Evolutionary conservation across 768 basidiomycete species (phyloP).

Genomic region (Cystobasidium ongulense): DNA sequence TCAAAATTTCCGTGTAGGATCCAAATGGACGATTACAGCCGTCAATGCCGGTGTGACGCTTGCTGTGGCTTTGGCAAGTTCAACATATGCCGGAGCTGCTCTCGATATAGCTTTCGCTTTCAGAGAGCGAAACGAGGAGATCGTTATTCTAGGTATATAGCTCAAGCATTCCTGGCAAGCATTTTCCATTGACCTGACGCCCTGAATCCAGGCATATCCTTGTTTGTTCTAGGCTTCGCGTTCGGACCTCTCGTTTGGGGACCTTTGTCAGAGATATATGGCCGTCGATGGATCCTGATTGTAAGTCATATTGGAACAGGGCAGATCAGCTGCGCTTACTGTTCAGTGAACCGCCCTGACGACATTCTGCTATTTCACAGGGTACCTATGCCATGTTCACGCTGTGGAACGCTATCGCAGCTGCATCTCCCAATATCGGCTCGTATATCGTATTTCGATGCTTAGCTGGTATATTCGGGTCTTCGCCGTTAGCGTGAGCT

Average conservation of each 20-base stretch:
- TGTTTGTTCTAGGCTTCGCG: slow-evolving; percentile 34
- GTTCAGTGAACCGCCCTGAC: too few species aligned
- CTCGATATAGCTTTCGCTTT: slow-evolving; percentile 1
- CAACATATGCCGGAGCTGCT: slow-evolving; percentile 10
- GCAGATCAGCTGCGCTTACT: neutral
- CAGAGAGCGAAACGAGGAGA: neutral
- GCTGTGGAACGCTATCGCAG: slow-evolving; percentile 31
- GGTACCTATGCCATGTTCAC: slow-evolving; percentile 33
- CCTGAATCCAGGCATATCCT: neutral
- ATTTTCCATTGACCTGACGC: neutral
- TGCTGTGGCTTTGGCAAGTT: slow-evolving; percentile 29
- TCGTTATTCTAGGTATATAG: neutral
- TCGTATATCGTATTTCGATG: slow-evolving; percentile 34
- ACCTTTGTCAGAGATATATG: slow-evolving; percentile 4
- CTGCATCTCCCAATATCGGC: slow-evolving; percentile 18
- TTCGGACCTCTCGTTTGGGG: slow-evolving; percentile 33
- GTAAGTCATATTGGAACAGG: neutral
- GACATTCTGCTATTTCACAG: too few species aligned
- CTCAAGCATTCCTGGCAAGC: neutral
- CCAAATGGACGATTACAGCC: slow-evolving; percentile 22
- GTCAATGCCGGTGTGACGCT: slow-evolving; percentile 25
- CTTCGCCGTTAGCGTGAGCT: slow-evolving; percentile 51
- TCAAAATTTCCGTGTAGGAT: neutral
- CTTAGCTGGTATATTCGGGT: slow-evolving; percentile 56
- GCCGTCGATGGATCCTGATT: neutral